These are phyloP conservation scores for Jacaranda copaia DNA, from an alignment of 257 asterid species.

Conservation along the genomic window DNA sequence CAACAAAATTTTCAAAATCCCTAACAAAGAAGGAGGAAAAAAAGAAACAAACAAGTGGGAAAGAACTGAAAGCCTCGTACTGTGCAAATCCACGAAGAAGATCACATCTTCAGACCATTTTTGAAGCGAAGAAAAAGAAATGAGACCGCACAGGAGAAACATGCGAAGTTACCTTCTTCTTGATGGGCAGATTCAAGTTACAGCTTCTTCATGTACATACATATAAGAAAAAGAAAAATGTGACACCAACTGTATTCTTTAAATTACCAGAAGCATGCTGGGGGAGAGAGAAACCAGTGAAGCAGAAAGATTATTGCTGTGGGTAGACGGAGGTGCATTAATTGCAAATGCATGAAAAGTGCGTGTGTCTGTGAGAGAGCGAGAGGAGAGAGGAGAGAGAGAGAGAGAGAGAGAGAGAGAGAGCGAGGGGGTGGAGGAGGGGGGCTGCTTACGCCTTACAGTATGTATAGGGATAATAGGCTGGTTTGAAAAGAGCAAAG, in stretches of 20 bases:
- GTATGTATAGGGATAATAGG: constrained; percentile 20
- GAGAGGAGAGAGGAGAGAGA: constrained; percentile 36
- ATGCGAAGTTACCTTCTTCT: constrained; percentile 40
- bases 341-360: constrained; percentile 70
- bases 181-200: constrained; percentile 26
- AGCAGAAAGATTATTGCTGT: constrained; percentile 48
- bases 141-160: constrained; percentile 27
- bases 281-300: constrained; percentile 40
- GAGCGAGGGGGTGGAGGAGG: constrained; percentile 27
- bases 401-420: constrained; percentile 26
- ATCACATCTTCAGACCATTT: constrained; percentile 36
- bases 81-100: constrained; percentile 36
- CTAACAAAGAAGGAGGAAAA: background rate
- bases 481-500: constrained; percentile 37
- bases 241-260: constrained; percentile 30
- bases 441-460: background rate
- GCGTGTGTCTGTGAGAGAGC: constrained; percentile 44
- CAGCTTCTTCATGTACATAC: constrained; percentile 24
- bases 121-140: constrained; percentile 30
- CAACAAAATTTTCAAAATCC: constrained; percentile 1
- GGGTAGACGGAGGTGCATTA: constrained; percentile 56
- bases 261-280: constrained; percentile 27
- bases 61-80: background rate
- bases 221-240: constrained; percentile 3
- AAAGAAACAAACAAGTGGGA: constrained; percentile 23